A percentile compares a stretch with the other conserved stretches of the same genome.
Conservation (phyloP, 176 grass and related monocot genomes). For the Hyparrhenia diplandra region DNA sequence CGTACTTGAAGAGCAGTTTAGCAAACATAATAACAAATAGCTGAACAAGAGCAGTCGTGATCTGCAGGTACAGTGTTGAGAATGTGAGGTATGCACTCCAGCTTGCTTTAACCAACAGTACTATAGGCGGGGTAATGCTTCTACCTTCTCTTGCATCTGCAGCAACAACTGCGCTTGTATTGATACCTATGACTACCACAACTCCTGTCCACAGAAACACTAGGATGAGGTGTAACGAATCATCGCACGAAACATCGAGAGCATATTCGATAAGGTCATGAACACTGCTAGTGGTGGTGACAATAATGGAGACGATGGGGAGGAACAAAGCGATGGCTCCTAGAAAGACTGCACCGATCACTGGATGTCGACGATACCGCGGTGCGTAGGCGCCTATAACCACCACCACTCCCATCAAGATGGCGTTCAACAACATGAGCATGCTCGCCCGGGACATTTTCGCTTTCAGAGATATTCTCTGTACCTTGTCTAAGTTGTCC, state of each 20-base stretch:
- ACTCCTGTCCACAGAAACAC: not conserved
- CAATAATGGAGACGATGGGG: not conserved
- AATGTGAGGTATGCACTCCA: not conserved
- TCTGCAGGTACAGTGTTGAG: not conserved
- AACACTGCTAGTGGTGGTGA: too few relatives aligned
- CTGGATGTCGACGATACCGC: not conserved
- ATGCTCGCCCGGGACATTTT: not conserved
- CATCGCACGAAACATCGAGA: too few relatives aligned
- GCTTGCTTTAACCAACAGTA: not conserved
- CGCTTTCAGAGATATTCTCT: too few relatives aligned
- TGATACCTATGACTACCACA: not conserved
- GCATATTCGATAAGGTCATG: not conserved
- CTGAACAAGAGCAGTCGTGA: too few relatives aligned
- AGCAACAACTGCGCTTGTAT: not conserved
- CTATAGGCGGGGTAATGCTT: not conserved
- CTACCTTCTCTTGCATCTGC: not conserved
- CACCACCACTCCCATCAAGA: not conserved
- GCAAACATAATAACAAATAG: not conserved
- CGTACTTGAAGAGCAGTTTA: not conserved
- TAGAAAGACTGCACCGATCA: not conserved
- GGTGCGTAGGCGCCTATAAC: not conserved
- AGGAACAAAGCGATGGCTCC: not conserved
- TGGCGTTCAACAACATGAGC: not conserved
- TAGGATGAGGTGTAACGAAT: rapidly evolving
- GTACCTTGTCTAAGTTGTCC: too few relatives aligned